Conservation (phyloP, 345 rosid genomes). For the Stellera chamaejasme region DNA sequence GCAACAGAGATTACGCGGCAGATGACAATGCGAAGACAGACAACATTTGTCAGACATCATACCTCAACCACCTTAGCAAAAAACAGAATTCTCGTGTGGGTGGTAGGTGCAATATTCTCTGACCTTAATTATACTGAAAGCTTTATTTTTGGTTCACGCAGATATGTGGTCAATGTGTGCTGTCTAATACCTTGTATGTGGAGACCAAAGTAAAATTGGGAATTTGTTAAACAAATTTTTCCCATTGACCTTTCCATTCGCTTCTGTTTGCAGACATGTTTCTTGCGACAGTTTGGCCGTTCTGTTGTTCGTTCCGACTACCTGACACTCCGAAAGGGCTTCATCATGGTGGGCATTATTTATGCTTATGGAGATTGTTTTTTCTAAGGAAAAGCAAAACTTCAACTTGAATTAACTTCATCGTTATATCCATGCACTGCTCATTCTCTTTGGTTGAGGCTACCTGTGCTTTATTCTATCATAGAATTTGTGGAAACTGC, state of each 20-base stretch:
- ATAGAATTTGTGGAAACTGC: too few species aligned
- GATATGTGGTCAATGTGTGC: background rate
- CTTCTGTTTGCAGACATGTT: conserved; percentile 63
- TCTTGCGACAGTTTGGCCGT: conserved; percentile 77
- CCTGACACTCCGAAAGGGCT: conserved; percentile 81
- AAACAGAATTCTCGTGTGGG: conserved; percentile 68
- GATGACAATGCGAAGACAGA: conserved; percentile 53
- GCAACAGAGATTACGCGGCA: conserved; percentile 47
- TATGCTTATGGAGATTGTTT: conserved; percentile 1
- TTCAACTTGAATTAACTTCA: too few species aligned
- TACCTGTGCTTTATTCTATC: too few species aligned
- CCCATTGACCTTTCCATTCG: background rate
- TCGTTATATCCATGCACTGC: too few species aligned
- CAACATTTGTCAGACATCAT: conserved; percentile 70
- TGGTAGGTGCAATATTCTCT: conserved; percentile 39
- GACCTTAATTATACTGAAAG: conserved; percentile 1
- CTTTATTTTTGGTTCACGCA: background rate
- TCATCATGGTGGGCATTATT: conserved; percentile 52
- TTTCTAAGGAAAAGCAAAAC: too few species aligned
- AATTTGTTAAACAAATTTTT: background rate
- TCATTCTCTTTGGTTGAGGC: too few species aligned
- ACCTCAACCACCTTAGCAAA: conserved; percentile 44
- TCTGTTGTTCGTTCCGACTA: conserved; percentile 90
- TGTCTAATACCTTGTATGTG: background rate
- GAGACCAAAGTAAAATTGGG: background rate